Evolutionary conservation across 441 rosid genomes (phyloP).

Genomic region (Populus trichocarpa): DNA sequence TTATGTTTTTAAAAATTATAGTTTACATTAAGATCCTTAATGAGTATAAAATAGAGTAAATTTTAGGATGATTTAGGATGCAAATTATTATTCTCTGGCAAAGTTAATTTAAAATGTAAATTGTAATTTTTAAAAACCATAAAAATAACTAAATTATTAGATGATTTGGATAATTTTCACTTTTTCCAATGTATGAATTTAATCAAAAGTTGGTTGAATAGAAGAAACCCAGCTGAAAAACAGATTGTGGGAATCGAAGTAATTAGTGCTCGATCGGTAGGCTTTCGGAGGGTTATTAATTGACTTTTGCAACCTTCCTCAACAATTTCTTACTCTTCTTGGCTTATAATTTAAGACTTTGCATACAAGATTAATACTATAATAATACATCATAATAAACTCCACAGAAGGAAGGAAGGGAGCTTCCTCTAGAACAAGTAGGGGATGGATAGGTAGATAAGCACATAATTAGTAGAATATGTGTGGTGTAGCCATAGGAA

Average conservation of each 20-base stretch:
- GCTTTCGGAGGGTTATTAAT: constrained; percentile 22
- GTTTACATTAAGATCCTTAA: neutral
- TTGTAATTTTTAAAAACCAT: too few relatives aligned
- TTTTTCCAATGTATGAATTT: too few relatives aligned
- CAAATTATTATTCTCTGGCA: too few relatives aligned
- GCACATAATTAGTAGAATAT: too few relatives aligned
- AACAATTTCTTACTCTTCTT: constrained; percentile 19
- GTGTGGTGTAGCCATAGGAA: too few relatives aligned
- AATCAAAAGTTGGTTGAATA: too few relatives aligned
- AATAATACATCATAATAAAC: constrained; percentile 24
- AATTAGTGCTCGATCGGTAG: constrained; percentile 15
- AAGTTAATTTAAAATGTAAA: too few relatives aligned
- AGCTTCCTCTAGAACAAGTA: neutral
- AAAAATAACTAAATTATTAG: neutral
- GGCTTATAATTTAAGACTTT: constrained; percentile 35
- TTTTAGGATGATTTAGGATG: neutral
- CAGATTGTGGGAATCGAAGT: neutral
- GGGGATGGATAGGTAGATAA: neutral
- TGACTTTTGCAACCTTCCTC: constrained; percentile 30
- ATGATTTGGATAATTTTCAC: neutral
- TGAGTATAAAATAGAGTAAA: neutral
- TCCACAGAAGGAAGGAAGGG: neutral
- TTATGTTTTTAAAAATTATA: neutral
- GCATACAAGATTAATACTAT: constrained; percentile 20
- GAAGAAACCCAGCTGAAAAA: neutral